These are phyloP conservation scores for Talaromyces sp. DNA, from an alignment of 2,329 filamentous ascomycete genomes.

Conservation along the genomic window DNA sequence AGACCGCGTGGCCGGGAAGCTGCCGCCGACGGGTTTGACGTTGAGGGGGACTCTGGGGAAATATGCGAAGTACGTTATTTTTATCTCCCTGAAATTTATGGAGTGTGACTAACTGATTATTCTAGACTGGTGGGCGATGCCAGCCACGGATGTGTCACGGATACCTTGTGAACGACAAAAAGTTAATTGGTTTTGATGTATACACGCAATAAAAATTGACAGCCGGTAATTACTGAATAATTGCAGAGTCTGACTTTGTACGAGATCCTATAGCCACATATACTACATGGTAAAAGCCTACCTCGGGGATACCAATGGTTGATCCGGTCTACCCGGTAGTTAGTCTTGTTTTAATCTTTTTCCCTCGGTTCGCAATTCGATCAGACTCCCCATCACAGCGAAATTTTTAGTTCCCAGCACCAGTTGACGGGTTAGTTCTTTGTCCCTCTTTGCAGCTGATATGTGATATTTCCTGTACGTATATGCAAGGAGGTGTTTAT, in stretches of 20 bases:
- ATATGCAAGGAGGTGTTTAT: not conserved
- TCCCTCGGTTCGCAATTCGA: not conserved
- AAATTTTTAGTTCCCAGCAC: not conserved
- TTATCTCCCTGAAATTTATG: not conserved
- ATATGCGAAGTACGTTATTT: slow-evolving; percentile 49
- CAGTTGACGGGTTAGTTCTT: not conserved
- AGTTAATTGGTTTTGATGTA: not conserved
- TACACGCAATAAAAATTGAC: not conserved
- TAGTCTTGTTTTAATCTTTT: not conserved
- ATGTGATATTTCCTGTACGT: not conserved
- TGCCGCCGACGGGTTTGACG: slow-evolving; percentile 50
- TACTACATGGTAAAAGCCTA: too few relatives aligned
- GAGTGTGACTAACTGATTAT: not conserved
- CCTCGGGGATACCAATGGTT: not conserved
- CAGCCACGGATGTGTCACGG: slow-evolving; percentile 45
- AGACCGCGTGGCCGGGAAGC: slow-evolving; percentile 30
- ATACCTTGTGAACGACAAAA: slow-evolving; percentile 21
- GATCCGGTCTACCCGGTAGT: too few relatives aligned
- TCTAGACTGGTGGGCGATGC: slow-evolving; percentile 38
- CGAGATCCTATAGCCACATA: too few relatives aligned
- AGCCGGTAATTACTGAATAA: not conserved
- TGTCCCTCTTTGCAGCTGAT: not conserved
- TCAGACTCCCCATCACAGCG: not conserved
- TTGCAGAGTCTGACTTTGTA: not conserved
- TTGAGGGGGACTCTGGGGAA: slow-evolving; percentile 64